Percentiles rank a stretch among this genome's conserved stretches.
Evolutionary conservation across 345 rosid genomes (phyloP).

Genomic region (Atalantia buxifolia): DNA sequence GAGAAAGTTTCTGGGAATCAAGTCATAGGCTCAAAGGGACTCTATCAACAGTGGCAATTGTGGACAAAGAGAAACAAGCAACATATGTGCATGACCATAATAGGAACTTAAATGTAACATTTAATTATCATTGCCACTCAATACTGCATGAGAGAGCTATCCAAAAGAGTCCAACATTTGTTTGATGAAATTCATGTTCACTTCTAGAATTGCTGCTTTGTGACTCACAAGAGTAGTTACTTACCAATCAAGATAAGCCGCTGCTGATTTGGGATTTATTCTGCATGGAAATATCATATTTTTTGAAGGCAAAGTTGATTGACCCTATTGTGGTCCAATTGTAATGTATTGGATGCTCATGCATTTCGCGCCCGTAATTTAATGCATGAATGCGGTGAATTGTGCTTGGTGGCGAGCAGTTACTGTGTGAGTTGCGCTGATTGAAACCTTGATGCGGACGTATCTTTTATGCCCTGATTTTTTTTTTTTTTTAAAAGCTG

Average conservation of each 20-base stretch:
- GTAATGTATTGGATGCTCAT: constrained; percentile 39
- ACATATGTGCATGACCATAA: not conserved
- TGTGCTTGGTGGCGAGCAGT: constrained; percentile 60
- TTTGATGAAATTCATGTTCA: constrained; percentile 14
- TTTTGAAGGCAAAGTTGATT: constrained; percentile 25
- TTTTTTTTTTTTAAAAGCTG: constrained; percentile 14
- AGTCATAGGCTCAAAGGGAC: not conserved
- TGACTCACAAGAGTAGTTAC: constrained; percentile 21
- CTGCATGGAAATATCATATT: constrained; percentile 19
- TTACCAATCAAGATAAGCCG: constrained; percentile 38
- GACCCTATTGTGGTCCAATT: constrained; percentile 35
- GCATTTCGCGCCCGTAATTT: constrained; percentile 34
- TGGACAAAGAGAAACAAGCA: constrained; percentile 7
- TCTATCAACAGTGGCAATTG: constrained; percentile 4
- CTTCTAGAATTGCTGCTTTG: constrained; percentile 15
- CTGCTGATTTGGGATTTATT: constrained; percentile 39
- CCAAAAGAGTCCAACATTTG: constrained; percentile 22
- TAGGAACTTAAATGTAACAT: constrained; percentile 4
- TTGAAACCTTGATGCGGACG: constrained; percentile 53
- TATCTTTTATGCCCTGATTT: constrained; percentile 31
- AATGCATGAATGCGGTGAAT: constrained; percentile 42
- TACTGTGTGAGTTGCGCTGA: constrained; percentile 42
- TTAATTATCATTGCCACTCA: not conserved
- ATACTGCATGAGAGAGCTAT: constrained; percentile 15
- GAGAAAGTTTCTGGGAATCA: not conserved